These are phyloP conservation scores for Paraconiothyrium brasiliense DNA, from an alignment of 2,329 filamentous ascomycete genomes.

Conservation along the genomic window DNA sequence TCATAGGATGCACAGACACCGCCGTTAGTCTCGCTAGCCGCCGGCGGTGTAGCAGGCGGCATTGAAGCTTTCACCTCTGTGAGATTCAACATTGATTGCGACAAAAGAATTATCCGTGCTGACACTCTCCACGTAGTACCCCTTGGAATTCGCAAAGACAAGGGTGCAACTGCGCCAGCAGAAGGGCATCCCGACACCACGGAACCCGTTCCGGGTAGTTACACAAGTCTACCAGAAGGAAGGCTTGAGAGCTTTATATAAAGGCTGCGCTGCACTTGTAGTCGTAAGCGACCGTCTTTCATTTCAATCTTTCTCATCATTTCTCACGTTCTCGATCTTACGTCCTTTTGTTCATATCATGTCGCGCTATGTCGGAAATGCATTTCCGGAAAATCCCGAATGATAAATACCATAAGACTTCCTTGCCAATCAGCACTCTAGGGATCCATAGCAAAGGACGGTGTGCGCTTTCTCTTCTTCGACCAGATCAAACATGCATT, in stretches of 20 bases:
- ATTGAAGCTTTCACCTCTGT: slow-evolving; percentile 51
- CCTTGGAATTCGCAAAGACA: slow-evolving; percentile 75
- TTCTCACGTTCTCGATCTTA: not conserved
- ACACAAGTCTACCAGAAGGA: slow-evolving; percentile 64
- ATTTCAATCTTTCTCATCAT: not conserved
- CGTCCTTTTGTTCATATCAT: slow-evolving; percentile 1
- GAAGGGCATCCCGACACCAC: slow-evolving; percentile 55
- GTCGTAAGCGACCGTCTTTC: slow-evolving; percentile 46
- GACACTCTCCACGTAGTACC: slow-evolving; percentile 55
- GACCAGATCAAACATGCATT: slow-evolving; percentile 70
- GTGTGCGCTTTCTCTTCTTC: slow-evolving; percentile 72
- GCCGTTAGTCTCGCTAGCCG: slow-evolving; percentile 48
- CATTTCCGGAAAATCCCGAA: slow-evolving; percentile 22
- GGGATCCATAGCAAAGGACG: slow-evolving; percentile 71
- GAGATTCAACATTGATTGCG: slow-evolving; percentile 9
- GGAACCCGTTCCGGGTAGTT: slow-evolving; percentile 68
- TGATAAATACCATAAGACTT: not conserved
- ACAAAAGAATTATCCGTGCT: not conserved
- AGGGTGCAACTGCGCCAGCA: slow-evolving; percentile 65
- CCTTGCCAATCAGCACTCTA: slow-evolving; percentile 26
- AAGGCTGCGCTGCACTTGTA: slow-evolving; percentile 69
- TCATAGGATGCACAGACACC: slow-evolving; percentile 49
- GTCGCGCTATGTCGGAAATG: slow-evolving; percentile 6
- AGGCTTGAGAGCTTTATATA: slow-evolving; percentile 68
- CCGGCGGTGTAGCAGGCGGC: slow-evolving; percentile 52